A percentile compares a stretch with the other conserved stretches of the same genome.
phyloP scores from a whole-genome alignment of 23 red algal species.

The Chondrus crispus region DNA sequence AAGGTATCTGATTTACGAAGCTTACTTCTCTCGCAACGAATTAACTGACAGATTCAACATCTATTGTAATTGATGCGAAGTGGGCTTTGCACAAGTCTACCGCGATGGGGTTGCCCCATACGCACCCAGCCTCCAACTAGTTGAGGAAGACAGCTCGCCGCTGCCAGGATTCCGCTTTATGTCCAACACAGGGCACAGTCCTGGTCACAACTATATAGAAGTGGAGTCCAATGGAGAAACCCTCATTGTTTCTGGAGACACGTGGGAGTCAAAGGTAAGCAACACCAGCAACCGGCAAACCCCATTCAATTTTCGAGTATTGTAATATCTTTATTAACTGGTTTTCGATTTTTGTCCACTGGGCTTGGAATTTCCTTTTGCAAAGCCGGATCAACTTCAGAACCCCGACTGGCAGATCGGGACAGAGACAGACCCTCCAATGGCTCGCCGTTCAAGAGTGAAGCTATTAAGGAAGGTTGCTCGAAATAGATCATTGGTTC shows the following conservation, averaged over 20 bases:
- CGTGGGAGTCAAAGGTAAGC: background rate
- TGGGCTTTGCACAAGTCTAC: background rate
- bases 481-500: background rate
- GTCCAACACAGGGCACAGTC: background rate
- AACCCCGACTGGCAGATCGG: conserved; percentile 1
- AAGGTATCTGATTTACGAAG: too few species aligned
- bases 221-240: background rate
- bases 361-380: too few species aligned
- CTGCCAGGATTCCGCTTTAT: background rate
- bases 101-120: background rate
- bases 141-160: background rate
- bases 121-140: background rate
- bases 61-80: background rate
- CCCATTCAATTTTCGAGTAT: background rate
- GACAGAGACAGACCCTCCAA: background rate
- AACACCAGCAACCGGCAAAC: background rate
- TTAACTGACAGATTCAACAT: too few species aligned
- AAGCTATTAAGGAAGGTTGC: background rate
- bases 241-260: background rate
- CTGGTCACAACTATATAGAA: background rate
- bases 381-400: background rate
- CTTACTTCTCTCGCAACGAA: too few species aligned
- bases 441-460: background rate
- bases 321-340: background rate
- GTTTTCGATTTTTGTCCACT: background rate